Evolutionary conservation across 305 asterid genomes (phyloP), one percentile per base, ranked within the genome.

Genomic region (Fraxinus velutina): DNA sequence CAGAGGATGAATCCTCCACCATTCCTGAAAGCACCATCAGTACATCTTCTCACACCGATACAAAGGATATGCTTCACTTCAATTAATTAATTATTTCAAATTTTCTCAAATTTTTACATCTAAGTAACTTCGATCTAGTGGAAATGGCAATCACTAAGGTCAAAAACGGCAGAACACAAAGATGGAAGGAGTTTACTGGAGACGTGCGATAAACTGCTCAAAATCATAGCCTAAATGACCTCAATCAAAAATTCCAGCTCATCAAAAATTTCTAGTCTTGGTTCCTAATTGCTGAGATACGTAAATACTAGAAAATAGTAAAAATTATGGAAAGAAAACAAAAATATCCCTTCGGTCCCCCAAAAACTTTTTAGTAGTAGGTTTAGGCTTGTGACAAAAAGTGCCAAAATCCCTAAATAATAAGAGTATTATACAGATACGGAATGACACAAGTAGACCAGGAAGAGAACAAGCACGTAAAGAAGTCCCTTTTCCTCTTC

Each of bases 181-280:
- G 88, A 83, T 81, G 89, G 92, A 37, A 89, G 86, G 71, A 86
- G 80, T 50, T 73, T 87, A 22, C 17, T 86, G 83, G 88, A 87
- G 84, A 84, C 88, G 81, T 87, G 92, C 22, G 88, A 88, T 44
- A 89, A 89, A 88, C 85, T 89, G 73, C 89, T 89, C 19, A 80
- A 86, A 81, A 89, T 88, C 82, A 87, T 87, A 6, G 87, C 92
- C 50, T 88, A 87, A 82, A 89, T 86, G 85, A 87, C 73, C 5
- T 83, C 88, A 30, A 42, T 42, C 12, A 42, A 42, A 42, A 42
- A 42, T 44, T 12, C 55, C 6, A 10, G 17, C 17, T 12, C 17
- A 15, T 47, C 6, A 47, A 47, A 47, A 47, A 13, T 47, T 47
- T 17, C 57, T 13, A 3, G 6, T 47, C 57, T 47, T 47, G 57